A percentile compares a stretch with the other conserved stretches of the same genome.
These are phyloP conservation scores for Ceriops tagal DNA, from an alignment of 345 rosid genomes.

Conservation along the genomic window DNA sequence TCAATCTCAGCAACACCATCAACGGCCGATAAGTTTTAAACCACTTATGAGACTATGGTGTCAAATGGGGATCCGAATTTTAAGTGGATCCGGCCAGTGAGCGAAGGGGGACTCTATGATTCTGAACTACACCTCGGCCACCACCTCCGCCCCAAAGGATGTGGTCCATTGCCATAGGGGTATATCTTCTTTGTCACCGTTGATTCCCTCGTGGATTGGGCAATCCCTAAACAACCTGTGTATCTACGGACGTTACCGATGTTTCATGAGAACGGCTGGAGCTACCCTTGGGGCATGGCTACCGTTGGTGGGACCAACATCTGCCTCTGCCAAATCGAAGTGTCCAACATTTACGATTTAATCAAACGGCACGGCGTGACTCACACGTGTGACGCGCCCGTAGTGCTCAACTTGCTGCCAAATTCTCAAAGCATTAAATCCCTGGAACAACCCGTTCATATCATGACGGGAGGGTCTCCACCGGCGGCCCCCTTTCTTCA, in stretches of 20 bases:
- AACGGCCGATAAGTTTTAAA: not conserved
- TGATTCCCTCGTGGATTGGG: not conserved
- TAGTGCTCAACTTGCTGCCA: not conserved
- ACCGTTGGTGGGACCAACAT: not conserved
- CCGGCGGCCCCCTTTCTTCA: not conserved
- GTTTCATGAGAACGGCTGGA: not conserved
- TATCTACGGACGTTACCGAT: not conserved
- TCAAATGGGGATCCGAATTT: not conserved
- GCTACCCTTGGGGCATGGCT: not conserved
- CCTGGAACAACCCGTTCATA: not conserved
- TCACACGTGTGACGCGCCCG: not conserved
- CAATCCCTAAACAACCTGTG: not conserved
- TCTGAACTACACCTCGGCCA: not conserved
- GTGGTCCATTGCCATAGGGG: not conserved
- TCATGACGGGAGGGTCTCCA: slow-evolving; percentile 2
- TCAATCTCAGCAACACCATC: not conserved
- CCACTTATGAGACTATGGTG: not conserved
- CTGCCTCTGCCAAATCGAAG: not conserved
- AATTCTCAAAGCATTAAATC: not conserved
- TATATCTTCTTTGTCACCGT: not conserved
- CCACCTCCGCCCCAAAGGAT: not conserved
- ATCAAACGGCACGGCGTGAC: not conserved
- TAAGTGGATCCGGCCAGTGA: not conserved
- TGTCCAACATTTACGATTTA: not conserved
- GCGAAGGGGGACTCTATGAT: not conserved